Evolutionary conservation across 208 protist genomes (phyloP), one percentile per base, ranked within the genome.

Genomic region (Crithidia expoeki): DNA sequence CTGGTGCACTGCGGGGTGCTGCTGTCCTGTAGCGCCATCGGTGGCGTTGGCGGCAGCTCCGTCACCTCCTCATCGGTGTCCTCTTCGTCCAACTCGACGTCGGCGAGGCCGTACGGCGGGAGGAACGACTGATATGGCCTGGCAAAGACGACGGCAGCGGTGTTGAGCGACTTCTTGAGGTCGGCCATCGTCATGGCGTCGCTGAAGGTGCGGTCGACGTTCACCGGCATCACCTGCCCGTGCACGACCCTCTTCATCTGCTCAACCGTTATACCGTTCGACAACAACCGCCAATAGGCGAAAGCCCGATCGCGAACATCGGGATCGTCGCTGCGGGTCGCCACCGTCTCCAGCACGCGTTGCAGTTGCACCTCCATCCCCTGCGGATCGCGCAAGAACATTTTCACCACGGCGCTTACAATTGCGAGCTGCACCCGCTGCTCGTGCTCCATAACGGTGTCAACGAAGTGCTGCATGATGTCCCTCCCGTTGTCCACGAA

Each of bases 281-380:
- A 99, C 5, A 99, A 91, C 28, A 99, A 87, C 27, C 99, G 90
- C 98, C 98, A 99, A 83, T 99, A 99, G 17, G 99, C 94, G 76
- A 98, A 99, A 52, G 97, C 98, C 58, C 99, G 95, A 74, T 99
- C 99, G 32, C 98, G 88, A 4, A 99, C 75, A 83, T 99, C 99
- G 28, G 98, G 98, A 77, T 99, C 98, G 62, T 97, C 93, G 64
- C 85, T 94, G 52, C 96, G 90, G n/a, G 70, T 83, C 34, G 90
- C 91, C 19, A 92, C 67, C 5, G 62, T 81, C 30, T 96, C 81
- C 40, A 96, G 69, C 9, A 96, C 79, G 40, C 56, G 47, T 68
- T 91, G 80, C 38, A 95, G 81, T 21, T 80, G 86, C 62, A 72
- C 57, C 66, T 94, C 75, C 61, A 97, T 98, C 21, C 77, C 76